Evolutionary conservation across 2,329 filamentous ascomycete genomes (phyloP).

Genomic region (Cytospora piceicola): DNA sequence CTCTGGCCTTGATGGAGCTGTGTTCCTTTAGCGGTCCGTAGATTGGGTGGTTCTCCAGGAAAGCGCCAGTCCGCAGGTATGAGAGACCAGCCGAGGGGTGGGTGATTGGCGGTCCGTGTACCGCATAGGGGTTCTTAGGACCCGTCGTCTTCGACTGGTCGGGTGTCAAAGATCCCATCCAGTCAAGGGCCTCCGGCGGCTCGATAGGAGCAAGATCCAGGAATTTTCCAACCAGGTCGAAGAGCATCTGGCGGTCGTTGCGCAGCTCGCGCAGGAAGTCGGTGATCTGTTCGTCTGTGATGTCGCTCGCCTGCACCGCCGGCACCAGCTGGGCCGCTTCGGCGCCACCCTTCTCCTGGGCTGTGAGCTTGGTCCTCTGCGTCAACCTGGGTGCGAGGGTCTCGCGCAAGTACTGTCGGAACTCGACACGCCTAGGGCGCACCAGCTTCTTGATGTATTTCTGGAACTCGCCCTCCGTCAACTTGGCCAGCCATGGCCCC

Average conservation of each 20-base stretch:
- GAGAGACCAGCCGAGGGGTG: slow-evolving; percentile 67
- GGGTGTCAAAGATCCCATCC: slow-evolving; percentile 32
- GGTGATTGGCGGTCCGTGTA: slow-evolving; percentile 59
- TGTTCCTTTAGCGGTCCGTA: slow-evolving; percentile 61
- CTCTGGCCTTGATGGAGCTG: slow-evolving; percentile 53
- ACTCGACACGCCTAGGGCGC: slow-evolving; percentile 56
- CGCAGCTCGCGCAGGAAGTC: slow-evolving; percentile 59
- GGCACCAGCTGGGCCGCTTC: slow-evolving; percentile 37
- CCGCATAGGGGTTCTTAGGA: slow-evolving; percentile 51
- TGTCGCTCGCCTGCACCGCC: slow-evolving; percentile 41
- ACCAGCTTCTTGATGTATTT: slow-evolving; percentile 59
- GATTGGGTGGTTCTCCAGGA: slow-evolving; percentile 62
- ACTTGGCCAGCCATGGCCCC: slow-evolving; percentile 68
- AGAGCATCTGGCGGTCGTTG: slow-evolving; percentile 54
- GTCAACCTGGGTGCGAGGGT: slow-evolving; percentile 54
- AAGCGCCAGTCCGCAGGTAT: slow-evolving; percentile 60
- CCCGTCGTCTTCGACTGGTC: slow-evolving; percentile 33
- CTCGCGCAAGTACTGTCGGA: slow-evolving; percentile 56
- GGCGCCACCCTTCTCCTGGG: slow-evolving; percentile 44
- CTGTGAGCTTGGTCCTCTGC: slow-evolving; percentile 41
- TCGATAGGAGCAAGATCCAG: slow-evolving; percentile 63
- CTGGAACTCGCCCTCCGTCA: slow-evolving; percentile 64
- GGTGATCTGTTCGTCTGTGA: slow-evolving; percentile 56
- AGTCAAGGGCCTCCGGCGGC: slow-evolving; percentile 37
- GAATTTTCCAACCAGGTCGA: slow-evolving; percentile 60